Percentiles rank a stretch among this genome's conserved stretches.
These are phyloP conservation scores for Glomus cerebriforme DNA, from an alignment of 192 early-diverging fungal genomes.

Conservation along the genomic window DNA sequence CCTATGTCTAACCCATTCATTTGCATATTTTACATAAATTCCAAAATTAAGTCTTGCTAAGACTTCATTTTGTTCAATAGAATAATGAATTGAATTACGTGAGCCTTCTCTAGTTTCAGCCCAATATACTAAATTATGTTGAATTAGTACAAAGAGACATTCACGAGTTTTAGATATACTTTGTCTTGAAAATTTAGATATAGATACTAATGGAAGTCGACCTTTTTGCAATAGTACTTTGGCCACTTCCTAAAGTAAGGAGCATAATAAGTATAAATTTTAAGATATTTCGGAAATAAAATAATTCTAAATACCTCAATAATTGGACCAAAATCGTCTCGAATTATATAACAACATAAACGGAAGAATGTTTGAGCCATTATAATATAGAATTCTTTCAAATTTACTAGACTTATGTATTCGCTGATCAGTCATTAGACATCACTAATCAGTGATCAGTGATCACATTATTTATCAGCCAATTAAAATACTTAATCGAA, in stretches of 20 bases:
- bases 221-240: constrained; percentile 63
- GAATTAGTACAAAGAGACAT: constrained; percentile 79
- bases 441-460: no score
- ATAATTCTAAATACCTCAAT: constrained; percentile 55
- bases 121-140: constrained; percentile 79
- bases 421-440: no score
- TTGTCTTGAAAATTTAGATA: constrained; percentile 56
- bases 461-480: no score
- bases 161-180: constrained; percentile 63
- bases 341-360: constrained; percentile 56
- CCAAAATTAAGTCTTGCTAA: constrained; percentile 48
- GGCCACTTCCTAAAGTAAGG: constrained; percentile 56
- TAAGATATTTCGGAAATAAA: neutral
- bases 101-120: constrained; percentile 62
- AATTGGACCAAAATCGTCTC: constrained; percentile 79
- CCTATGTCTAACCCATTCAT: neutral
- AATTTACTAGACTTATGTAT: no score
- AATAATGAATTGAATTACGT: constrained; percentile 71
- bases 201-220: constrained; percentile 58
- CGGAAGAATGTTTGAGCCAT: constrained; percentile 10
- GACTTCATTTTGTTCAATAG: constrained; percentile 54
- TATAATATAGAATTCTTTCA: neutral
- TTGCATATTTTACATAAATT: constrained; percentile 5
- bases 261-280: neutral
- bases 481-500: no score